phyloP scores from a whole-genome alignment of 257 asterid species.

The Solanum appendiculatum region DNA sequence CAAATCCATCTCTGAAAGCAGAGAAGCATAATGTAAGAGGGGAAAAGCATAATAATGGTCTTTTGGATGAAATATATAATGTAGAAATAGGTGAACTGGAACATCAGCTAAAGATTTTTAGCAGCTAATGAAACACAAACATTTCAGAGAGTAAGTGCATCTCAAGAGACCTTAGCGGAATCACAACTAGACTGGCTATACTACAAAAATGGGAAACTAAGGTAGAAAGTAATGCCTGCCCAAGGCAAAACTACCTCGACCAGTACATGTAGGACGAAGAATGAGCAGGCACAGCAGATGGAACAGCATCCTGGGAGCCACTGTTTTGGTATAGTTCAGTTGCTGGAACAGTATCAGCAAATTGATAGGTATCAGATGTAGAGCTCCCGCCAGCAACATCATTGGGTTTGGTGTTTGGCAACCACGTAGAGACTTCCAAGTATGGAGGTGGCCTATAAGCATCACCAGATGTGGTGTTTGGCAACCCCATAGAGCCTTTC shows the following conservation, averaged over 20 bases:
- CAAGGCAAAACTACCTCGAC: not conserved
- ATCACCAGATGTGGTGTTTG: not conserved
- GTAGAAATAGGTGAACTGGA: not conserved
- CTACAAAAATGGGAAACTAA: not conserved
- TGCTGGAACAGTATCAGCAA: conserved; percentile 44
- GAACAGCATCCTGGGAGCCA: conserved; percentile 12
- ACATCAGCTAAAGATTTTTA: not conserved
- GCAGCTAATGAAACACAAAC: not conserved
- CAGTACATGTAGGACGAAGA: conserved; percentile 36
- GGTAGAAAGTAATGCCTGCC: not conserved
- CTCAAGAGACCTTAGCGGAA: not conserved
- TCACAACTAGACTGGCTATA: not conserved
- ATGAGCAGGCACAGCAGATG: conserved; percentile 15
- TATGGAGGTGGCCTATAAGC: conserved; percentile 12
- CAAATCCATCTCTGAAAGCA: not conserved
- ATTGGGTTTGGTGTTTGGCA: not conserved
- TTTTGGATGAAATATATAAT: not conserved
- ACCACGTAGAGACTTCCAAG: not conserved
- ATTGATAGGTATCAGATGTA: conserved; percentile 3
- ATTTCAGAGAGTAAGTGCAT: not conserved
- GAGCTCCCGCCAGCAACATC: not conserved
- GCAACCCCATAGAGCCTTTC: not conserved
- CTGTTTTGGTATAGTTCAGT: conserved; percentile 20
- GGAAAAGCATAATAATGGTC: not conserved
- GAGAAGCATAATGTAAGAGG: not conserved